Percentiles rank a stretch among this genome's conserved stretches.
phyloP scores from a whole-genome alignment of 768 basidiomycete species.

The Rhodotorula taiwanensis region DNA sequence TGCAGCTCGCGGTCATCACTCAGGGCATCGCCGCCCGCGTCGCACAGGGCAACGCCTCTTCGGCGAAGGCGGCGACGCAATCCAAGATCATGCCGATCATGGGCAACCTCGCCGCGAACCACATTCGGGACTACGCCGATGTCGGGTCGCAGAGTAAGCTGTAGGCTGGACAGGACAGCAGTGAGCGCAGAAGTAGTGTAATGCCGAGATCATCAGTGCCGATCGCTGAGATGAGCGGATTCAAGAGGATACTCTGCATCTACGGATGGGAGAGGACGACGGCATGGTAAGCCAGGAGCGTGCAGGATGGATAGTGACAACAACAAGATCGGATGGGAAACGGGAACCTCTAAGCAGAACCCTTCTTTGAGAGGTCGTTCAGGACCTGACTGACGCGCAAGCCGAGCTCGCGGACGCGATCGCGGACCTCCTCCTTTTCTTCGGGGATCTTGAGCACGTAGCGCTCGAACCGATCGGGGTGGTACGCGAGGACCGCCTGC shows the following conservation, averaged over 20 bases:
- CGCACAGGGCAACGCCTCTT: conserved; percentile 36
- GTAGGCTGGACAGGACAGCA: neutral
- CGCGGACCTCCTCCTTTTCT: conserved; percentile 30
- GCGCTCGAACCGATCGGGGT: conserved; percentile 40
- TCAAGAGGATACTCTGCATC: neutral
- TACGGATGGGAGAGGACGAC: neutral
- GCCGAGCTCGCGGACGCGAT: conserved; percentile 35
- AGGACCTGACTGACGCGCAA: conserved; percentile 26
- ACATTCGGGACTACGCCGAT: conserved; percentile 21
- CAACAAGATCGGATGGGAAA: neutral
- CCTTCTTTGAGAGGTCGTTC: conserved; percentile 27
- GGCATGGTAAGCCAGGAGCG: neutral
- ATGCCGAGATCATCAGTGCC: neutral
- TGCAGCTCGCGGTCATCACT: conserved; percentile 40
- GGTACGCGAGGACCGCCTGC: conserved; percentile 39
- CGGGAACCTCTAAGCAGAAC: no score
- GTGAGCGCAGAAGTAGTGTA: neutral
- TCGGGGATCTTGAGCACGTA: conserved; percentile 28
- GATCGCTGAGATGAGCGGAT: neutral
- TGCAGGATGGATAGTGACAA: neutral
- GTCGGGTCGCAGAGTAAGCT: conserved; percentile 13
- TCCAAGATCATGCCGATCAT: conserved; percentile 29
- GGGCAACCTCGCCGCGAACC: conserved; percentile 27
- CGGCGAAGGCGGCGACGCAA: conserved; percentile 32
- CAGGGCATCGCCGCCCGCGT: conserved; percentile 41